These are phyloP conservation scores for Phytopythium kandeliae DNA, from an alignment of 352 stramenopile species.

Conservation along the genomic window DNA sequence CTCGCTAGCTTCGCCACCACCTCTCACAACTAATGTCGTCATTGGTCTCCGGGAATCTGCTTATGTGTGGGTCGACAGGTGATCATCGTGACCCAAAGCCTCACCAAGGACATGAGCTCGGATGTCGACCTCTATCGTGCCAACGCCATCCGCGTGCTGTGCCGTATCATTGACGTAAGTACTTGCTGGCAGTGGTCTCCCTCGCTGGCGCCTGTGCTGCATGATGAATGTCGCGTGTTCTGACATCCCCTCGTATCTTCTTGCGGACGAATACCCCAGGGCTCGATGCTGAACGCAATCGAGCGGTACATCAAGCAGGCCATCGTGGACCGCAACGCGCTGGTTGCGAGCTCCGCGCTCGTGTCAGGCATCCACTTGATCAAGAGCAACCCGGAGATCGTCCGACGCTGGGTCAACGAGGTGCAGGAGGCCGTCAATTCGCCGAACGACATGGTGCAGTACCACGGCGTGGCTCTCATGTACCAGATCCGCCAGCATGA, in stretches of 20 bases:
- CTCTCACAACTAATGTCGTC: no score
- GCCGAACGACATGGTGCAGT: slow-evolving; percentile 98
- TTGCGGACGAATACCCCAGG: no score
- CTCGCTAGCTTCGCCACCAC: slow-evolving; percentile 6
- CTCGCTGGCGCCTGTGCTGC: not conserved
- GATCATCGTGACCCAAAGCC: slow-evolving; percentile 99
- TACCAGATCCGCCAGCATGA: slow-evolving; percentile 99
- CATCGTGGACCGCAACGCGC: slow-evolving; percentile 97
- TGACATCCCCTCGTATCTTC: no score
- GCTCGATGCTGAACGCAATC: slow-evolving; percentile 89
- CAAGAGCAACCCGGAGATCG: slow-evolving; percentile 89
- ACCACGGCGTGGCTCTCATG: slow-evolving; percentile 97
- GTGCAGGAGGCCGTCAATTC: slow-evolving; percentile 96
- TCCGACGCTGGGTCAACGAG: slow-evolving; percentile 97
- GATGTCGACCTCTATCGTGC: slow-evolving; percentile 97
- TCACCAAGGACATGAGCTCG: slow-evolving; percentile 99
- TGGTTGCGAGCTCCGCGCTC: slow-evolving; percentile 96
- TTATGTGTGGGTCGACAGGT: slow-evolving; percentile 74
- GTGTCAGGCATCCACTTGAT: slow-evolving; percentile 96
- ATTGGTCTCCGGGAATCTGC: no score
- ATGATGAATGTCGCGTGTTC: not conserved
- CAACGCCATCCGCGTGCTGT: slow-evolving; percentile 98
- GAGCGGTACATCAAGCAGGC: slow-evolving; percentile 99
- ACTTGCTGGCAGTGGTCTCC: not conserved
- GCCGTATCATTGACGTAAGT: slow-evolving; percentile 90